phyloP scores from a whole-genome alignment of 2,329 filamentous ascomycete genomes.

The Dactylellina haptotyla region DNA sequence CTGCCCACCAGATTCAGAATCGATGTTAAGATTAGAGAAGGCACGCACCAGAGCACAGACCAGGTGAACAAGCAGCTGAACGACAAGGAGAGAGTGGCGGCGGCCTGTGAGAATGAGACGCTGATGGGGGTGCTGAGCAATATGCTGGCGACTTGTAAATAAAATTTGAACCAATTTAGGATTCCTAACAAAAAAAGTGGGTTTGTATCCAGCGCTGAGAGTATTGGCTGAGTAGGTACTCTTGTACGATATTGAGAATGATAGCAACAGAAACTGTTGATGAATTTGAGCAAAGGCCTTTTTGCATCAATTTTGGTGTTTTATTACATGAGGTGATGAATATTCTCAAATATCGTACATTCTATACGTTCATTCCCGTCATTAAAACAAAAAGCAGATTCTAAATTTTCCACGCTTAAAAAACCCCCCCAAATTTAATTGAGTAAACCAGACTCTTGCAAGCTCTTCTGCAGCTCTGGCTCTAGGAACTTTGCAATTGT shows the following conservation, averaged over 20 bases:
- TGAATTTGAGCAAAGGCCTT: not conserved
- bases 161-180: conserved; percentile 51
- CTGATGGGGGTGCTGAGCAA: conserved; percentile 87
- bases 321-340: not conserved
- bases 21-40: conserved; percentile 93
- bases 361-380: too few relatives aligned
- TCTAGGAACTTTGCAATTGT: conserved; percentile 93
- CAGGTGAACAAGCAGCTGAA: conserved; percentile 96
- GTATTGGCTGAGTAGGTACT: too few relatives aligned
- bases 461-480: conserved; percentile 77
- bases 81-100: conserved; percentile 95
- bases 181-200: not conserved
- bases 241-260: conserved; percentile 13
- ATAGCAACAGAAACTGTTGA: not conserved
- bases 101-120: conserved; percentile 91
- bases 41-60: conserved; percentile 92
- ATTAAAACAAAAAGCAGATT: too few relatives aligned
- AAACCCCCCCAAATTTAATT: conserved; percentile 16
- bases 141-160: conserved; percentile 88
- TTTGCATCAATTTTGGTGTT: conserved; percentile 1
- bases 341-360: conserved; percentile 45
- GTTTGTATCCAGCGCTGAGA: not conserved
- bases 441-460: conserved; percentile 50
- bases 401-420: too few relatives aligned
- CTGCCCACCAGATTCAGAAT: conserved; percentile 91